Conservation (phyloP, 129 eudicot genomes). For the Pulicaria dysenterica region DNA sequence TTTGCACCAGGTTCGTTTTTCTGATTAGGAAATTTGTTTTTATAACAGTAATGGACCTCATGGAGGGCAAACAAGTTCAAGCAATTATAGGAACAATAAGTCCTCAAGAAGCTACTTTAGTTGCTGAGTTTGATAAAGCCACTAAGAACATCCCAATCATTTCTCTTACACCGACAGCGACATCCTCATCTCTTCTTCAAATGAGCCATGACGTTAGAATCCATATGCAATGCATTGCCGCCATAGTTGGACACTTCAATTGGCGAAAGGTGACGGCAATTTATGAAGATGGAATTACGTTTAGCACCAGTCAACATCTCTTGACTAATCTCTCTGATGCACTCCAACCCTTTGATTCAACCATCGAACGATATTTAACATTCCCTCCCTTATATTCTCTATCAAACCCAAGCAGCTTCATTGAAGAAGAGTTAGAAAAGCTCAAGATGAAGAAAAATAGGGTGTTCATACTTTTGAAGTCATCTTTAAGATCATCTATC, state of each 20-base stretch:
- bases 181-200: constrained; percentile 40
- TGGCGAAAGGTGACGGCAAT: constrained; percentile 59
- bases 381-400: constrained; percentile 48
- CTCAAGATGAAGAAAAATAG: constrained; percentile 42
- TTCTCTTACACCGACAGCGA: constrained; percentile 43
- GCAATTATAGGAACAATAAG: constrained; percentile 46
- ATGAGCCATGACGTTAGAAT: constrained; percentile 38
- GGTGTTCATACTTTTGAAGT: constrained; percentile 46
- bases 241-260: constrained; percentile 49
- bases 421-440: constrained; percentile 40
- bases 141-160: constrained; percentile 43
- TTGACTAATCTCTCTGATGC: constrained; percentile 52
- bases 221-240: constrained; percentile 57
- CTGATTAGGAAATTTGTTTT: not conserved
- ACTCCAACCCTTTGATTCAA: constrained; percentile 39
- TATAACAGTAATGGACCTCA: constrained; percentile 49
- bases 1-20: not conserved
- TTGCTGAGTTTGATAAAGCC: constrained; percentile 33
- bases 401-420: constrained; percentile 27
- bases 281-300: constrained; percentile 40
- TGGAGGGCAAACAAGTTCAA: constrained; percentile 30
- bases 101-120: constrained; percentile 49
- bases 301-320: constrained; percentile 39
- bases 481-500: constrained; percentile 45
- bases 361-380: constrained; percentile 28